These are phyloP conservation scores for Trichoderma sp. DNA, from an alignment of 2,329 filamentous ascomycete genomes.

Conservation along the genomic window DNA sequence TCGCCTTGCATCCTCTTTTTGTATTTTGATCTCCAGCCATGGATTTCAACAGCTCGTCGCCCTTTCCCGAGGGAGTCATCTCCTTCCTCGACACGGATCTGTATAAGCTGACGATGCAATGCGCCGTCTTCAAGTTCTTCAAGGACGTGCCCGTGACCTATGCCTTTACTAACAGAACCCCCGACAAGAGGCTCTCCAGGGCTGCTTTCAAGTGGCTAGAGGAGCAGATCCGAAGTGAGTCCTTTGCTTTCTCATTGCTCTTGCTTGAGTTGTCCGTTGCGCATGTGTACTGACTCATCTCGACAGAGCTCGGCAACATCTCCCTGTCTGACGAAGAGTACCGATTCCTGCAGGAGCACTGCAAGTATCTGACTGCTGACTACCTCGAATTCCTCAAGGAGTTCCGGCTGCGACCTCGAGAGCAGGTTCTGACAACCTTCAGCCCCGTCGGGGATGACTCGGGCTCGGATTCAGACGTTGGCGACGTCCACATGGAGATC, in stretches of 20 bases:
- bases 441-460: slow-evolving; percentile 53
- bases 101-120: slow-evolving; percentile 99
- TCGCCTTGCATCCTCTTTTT: not conserved
- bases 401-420: slow-evolving; percentile 76
- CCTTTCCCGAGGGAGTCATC: slow-evolving; percentile 72
- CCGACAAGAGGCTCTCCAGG: slow-evolving; percentile 85
- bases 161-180: slow-evolving; percentile 91
- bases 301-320: slow-evolving; percentile 75
- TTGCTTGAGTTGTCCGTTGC: not conserved
- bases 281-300: slow-evolving; percentile 28
- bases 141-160: slow-evolving; percentile 81
- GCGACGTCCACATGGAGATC: slow-evolving; percentile 74
- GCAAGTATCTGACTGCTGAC: slow-evolving; percentile 72
- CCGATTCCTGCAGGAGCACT: slow-evolving; percentile 72
- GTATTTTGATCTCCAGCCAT: slow-evolving; percentile 37
- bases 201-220: slow-evolving; percentile 82
- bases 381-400: slow-evolving; percentile 81
- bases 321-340: slow-evolving; percentile 76
- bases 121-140: slow-evolving; percentile 90
- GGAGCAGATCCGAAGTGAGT: slow-evolving; percentile 73
- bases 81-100: slow-evolving; percentile 81
- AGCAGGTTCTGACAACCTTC: slow-evolving; percentile 76
- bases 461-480: slow-evolving; percentile 62
- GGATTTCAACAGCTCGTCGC: slow-evolving; percentile 65
- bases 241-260: not conserved